These are phyloP conservation scores for Xylaria sp. DNA, from an alignment of 2,329 filamentous ascomycete genomes.

Conservation along the genomic window DNA sequence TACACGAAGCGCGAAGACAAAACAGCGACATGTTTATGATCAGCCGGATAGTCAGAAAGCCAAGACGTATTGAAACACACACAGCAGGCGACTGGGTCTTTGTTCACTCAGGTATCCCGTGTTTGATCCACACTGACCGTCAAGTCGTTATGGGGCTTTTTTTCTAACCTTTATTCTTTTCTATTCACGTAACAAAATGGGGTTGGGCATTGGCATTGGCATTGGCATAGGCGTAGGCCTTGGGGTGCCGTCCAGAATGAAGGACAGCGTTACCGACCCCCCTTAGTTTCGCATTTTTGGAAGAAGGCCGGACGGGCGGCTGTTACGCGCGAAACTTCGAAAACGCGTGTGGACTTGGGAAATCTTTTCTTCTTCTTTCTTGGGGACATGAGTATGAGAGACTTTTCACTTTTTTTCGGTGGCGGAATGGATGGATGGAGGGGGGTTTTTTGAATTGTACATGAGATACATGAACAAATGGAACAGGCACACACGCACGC, in stretches of 20 bases:
- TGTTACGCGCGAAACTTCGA: too few relatives aligned
- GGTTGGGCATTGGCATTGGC: not conserved
- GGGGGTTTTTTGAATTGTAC: too few relatives aligned
- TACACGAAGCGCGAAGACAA: not conserved
- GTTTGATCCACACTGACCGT: not conserved
- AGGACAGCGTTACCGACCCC: too few relatives aligned
- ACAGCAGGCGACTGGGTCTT: not conserved
- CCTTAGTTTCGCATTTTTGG: conserved; percentile 6
- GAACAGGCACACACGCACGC: not conserved
- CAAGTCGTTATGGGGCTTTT: not conserved
- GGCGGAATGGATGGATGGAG: too few relatives aligned
- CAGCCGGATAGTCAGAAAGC: not conserved
- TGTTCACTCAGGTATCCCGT: not conserved
- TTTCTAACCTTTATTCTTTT: not conserved
- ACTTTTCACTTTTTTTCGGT: too few relatives aligned
- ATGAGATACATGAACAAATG: not conserved
- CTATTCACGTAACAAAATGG: not conserved
- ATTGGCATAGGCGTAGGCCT: not conserved
- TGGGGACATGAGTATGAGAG: not conserved
- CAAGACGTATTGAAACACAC: not conserved
- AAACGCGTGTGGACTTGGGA: not conserved
- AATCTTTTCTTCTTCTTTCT: not conserved
- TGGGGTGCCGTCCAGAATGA: too few relatives aligned
- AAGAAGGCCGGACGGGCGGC: not conserved
- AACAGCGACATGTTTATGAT: not conserved